These are phyloP conservation scores for Macadamia tetraphylla DNA, from an alignment of 164 flowering plant species.

Conservation along the genomic window DNA sequence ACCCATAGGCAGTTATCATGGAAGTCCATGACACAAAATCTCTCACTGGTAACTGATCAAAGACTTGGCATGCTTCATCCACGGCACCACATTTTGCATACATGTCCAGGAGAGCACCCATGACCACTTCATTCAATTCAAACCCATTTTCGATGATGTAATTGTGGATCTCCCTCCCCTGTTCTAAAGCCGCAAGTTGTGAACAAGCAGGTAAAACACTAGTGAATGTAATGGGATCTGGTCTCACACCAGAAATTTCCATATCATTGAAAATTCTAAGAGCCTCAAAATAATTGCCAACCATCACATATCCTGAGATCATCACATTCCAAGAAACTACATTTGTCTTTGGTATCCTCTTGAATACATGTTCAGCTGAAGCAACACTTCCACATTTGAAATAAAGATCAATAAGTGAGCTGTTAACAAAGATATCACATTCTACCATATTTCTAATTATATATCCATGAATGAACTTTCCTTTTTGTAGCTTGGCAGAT, in stretches of 20 bases:
- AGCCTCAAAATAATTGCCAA: conserved; percentile 50
- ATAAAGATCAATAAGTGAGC: conserved; percentile 57
- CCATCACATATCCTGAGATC: conserved; percentile 16
- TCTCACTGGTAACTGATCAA: conserved; percentile 37
- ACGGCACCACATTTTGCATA: conserved; percentile 79
- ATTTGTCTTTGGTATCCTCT: conserved; percentile 27
- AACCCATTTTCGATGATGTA: conserved; percentile 30
- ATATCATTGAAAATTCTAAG: conserved; percentile 39
- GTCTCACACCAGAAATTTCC: conserved; percentile 32
- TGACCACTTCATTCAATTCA: conserved; percentile 44
- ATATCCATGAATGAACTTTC: conserved; percentile 64
- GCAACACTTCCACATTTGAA: conserved; percentile 48
- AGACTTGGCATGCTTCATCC: conserved; percentile 46
- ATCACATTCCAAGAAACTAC: conserved; percentile 54
- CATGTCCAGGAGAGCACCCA: conserved; percentile 76
- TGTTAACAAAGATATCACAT: conserved; percentile 31
- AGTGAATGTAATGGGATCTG: conserved; percentile 58
- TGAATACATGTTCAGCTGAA: conserved; percentile 49
- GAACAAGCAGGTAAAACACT: conserved; percentile 63
- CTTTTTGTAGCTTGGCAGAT: conserved; percentile 38
- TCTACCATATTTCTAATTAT: conserved; percentile 35
- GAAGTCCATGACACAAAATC: conserved; percentile 75
- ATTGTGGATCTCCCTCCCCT: conserved; percentile 59
- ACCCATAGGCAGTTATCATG: conserved; percentile 77
- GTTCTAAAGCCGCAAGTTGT: conserved; percentile 53